Conservation (phyloP, 805 yeast species). For the Starmerella stellata region DNA sequence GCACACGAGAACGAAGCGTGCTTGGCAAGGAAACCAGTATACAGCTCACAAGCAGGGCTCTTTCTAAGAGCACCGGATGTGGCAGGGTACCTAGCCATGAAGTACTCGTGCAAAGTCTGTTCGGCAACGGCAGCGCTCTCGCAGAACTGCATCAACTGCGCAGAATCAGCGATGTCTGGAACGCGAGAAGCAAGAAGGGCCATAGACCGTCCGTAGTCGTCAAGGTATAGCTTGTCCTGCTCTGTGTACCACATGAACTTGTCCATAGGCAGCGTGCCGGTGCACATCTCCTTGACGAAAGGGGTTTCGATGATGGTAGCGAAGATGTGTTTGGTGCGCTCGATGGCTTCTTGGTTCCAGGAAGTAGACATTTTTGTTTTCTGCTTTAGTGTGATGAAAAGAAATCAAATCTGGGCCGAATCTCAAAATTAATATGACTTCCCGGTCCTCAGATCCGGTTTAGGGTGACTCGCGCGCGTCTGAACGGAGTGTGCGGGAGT, state of each 20-base stretch:
- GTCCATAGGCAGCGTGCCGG: slow-evolving; percentile 9
- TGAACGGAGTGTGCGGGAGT: too few relatives aligned
- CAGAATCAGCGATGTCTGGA: slow-evolving; percentile 3
- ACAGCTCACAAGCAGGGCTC: slow-evolving; percentile 12
- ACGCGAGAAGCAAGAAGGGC: slow-evolving; percentile 10
- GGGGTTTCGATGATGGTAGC: slow-evolving; percentile 7
- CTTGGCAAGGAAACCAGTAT: slow-evolving; percentile 10
- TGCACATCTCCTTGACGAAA: slow-evolving; percentile 11
- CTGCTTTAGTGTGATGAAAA: too few relatives aligned
- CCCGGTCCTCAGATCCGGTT: neutral
- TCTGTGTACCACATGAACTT: slow-evolving; percentile 11
- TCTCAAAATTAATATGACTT: too few relatives aligned
- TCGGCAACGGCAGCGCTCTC: slow-evolving; percentile 12
- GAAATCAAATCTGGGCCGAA: too few relatives aligned
- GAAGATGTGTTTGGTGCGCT: slow-evolving; percentile 9
- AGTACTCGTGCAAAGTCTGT: slow-evolving; percentile 10
- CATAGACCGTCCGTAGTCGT: slow-evolving; percentile 12
- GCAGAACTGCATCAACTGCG: slow-evolving; percentile 6
- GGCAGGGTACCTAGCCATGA: neutral
- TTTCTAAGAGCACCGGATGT: slow-evolving; percentile 1
- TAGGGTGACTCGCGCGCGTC: neutral
- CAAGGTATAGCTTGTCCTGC: slow-evolving; percentile 15
- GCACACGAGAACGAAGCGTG: slow-evolving; percentile 9
- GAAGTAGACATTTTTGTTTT: too few relatives aligned
- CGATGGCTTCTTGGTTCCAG: slow-evolving; percentile 16